A percentile compares a stretch with the other conserved stretches of the same genome.
These are phyloP conservation scores for Mycena epipterygia DNA, from an alignment of 768 basidiomycete species.

Conservation along the genomic window DNA sequence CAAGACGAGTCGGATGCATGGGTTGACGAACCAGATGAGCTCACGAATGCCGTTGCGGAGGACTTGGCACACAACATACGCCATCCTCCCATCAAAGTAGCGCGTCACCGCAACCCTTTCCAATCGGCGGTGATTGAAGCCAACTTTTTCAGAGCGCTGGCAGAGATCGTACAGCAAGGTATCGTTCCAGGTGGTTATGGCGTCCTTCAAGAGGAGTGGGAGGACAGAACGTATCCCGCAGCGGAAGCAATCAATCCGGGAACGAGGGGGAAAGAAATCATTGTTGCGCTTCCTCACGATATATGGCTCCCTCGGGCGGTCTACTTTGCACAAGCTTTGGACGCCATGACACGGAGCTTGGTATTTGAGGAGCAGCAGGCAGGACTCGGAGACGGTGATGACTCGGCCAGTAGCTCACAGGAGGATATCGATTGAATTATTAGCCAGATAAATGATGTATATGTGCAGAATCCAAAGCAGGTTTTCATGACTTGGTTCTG, in stretches of 20 bases:
- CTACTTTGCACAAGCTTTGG: no score
- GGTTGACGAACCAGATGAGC: no score
- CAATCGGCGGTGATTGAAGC: neutral
- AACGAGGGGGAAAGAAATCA: neutral
- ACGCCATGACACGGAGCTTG: no score
- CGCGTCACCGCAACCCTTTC: constrained; percentile 18
- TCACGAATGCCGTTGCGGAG: neutral
- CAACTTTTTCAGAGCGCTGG: neutral
- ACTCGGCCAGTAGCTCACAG: no score
- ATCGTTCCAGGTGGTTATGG: constrained; percentile 9
- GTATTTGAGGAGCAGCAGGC: no score
- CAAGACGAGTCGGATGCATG: no score
- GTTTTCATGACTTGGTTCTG: no score
- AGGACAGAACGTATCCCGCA: constrained; percentile 6
- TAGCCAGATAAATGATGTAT: no score
- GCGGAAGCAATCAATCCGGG: neutral
- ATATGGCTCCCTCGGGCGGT: no score
- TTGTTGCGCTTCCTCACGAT: neutral
- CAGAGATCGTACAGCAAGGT: constrained; percentile 4
- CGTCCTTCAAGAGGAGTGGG: constrained; percentile 14
- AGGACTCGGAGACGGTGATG: no score
- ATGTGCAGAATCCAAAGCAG: no score
- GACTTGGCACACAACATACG: constrained; percentile 8
- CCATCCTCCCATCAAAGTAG: constrained; percentile 9
- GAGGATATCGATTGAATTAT: no score